Conservation (phyloP, 1,284 basidiomycete genomes). For the Leccinum angustisporum region DNA sequence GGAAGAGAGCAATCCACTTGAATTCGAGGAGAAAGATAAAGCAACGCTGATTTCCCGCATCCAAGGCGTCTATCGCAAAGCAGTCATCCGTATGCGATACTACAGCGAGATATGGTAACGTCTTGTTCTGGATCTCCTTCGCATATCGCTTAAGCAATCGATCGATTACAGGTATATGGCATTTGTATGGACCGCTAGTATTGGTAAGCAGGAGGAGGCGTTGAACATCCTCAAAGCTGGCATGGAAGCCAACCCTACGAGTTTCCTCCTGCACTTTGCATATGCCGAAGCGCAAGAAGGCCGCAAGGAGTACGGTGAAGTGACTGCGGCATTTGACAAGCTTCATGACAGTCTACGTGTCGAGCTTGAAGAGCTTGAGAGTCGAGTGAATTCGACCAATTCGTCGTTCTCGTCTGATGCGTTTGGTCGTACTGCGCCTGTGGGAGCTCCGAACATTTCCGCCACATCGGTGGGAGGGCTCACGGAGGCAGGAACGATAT, state of each 20-base stretch:
- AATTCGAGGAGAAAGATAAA: conserved; percentile 86
- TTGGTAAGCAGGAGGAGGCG: conserved; percentile 84
- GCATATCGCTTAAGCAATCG: conserved; percentile 13
- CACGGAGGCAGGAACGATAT: conserved; percentile 27
- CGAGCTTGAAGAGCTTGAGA: conserved; percentile 74
- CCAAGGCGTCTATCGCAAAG: conserved; percentile 85
- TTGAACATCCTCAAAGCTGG: conserved; percentile 80
- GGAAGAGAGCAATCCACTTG: conserved; percentile 94
- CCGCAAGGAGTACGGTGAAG: conserved; percentile 62
- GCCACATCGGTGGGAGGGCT: conserved; percentile 16
- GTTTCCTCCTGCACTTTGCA: conserved; percentile 88
- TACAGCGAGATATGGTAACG: conserved; percentile 91
- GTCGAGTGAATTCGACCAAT: conserved; percentile 45
- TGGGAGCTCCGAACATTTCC: conserved; percentile 25
- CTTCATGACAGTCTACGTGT: conserved; percentile 69
- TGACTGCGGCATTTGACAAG: conserved; percentile 68
- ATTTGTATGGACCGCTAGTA: conserved; percentile 72
- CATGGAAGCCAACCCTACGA: conserved; percentile 83
- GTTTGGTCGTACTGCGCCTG: conserved; percentile 28
- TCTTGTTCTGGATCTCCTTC: not conserved
- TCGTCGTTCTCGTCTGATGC: conserved; percentile 39
- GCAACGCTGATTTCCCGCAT: conserved; percentile 68
- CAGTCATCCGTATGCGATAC: conserved; percentile 87
- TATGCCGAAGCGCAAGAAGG: conserved; percentile 84
- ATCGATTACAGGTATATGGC: conserved; percentile 91